Conservation (phyloP, 2,329 filamentous ascomycete genomes). For the Hypoxylon sp. region DNA sequence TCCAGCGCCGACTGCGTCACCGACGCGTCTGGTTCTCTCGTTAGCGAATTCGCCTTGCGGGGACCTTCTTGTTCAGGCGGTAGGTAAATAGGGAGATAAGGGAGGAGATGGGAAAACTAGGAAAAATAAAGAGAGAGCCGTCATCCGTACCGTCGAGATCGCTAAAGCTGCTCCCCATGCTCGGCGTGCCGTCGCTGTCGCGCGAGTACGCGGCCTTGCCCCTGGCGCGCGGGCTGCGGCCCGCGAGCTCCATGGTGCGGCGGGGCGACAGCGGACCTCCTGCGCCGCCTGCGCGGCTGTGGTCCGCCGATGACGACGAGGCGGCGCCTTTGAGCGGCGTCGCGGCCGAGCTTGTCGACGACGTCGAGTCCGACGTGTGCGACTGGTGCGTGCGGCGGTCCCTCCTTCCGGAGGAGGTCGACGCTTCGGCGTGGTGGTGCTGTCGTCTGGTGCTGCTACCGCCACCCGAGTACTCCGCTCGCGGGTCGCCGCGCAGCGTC, state of each 20-base stretch:
- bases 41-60: slow-evolving; percentile 11
- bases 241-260: slow-evolving; percentile 65
- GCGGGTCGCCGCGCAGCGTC: slow-evolving; percentile 58
- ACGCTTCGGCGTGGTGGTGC: too few species aligned
- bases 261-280: slow-evolving; percentile 63
- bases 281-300: slow-evolving; percentile 49
- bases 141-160: slow-evolving; percentile 73
- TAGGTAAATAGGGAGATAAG: slow-evolving; percentile 9
- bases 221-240: slow-evolving; percentile 57
- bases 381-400: slow-evolving; percentile 51
- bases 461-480: slow-evolving; percentile 45
- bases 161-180: slow-evolving; percentile 86
- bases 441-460: too few species aligned
- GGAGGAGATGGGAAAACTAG: too few species aligned
- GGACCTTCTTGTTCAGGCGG: slow-evolving; percentile 1
- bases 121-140: slow-evolving; percentile 17
- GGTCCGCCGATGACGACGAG: slow-evolving; percentile 44
- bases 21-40: slow-evolving; percentile 70
- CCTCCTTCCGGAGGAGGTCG: slow-evolving; percentile 38
- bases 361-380: slow-evolving; percentile 72
- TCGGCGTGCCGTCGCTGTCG: slow-evolving; percentile 77
- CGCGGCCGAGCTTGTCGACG: slow-evolving; percentile 64
- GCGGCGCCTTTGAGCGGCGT: slow-evolving; percentile 45
- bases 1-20: slow-evolving; percentile 83
- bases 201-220: slow-evolving; percentile 52